Conservation (phyloP, 441 rosid genomes). For the Gossypium gossypioides region DNA sequence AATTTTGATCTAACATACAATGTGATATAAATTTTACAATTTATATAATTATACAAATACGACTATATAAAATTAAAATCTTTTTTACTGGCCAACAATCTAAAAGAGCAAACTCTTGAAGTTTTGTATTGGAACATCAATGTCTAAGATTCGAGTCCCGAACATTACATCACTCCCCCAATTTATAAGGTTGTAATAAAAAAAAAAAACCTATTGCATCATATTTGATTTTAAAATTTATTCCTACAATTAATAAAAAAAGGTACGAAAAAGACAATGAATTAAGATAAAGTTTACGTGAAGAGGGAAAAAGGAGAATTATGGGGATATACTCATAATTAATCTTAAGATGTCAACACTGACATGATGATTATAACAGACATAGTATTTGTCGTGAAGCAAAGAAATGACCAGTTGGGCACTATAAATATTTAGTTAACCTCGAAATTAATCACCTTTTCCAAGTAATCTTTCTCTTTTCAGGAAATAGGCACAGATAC, state of each 20-base stretch:
- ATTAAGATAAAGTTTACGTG: slow-evolving; percentile 10
- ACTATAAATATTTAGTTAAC: slow-evolving; percentile 13
- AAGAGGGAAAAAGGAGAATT: slow-evolving; percentile 13
- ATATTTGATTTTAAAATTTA: no score
- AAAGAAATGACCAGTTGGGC: slow-evolving; percentile 32
- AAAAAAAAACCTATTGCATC: no score
- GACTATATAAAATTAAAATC: no score
- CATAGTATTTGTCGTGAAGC: slow-evolving; percentile 23
- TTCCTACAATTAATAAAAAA: not conserved
- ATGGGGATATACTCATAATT: slow-evolving; percentile 13
- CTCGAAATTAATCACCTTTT: slow-evolving; percentile 20
- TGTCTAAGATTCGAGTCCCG: no score
- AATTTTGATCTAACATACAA: no score
- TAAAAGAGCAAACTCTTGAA: no score
- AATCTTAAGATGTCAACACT: slow-evolving; percentile 28
- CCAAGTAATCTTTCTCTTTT: slow-evolving; percentile 14
- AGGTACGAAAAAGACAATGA: not conserved
- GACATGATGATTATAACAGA: slow-evolving; percentile 25
- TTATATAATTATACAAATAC: no score
- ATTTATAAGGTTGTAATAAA: no score
- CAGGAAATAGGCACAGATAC: not conserved
- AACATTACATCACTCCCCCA: no score
- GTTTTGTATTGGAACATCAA: no score
- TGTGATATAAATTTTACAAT: no score
- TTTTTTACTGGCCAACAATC: no score